Percentiles rank a stretch among this genome's conserved stretches.
These are phyloP conservation scores for Omphalea diandra DNA, from an alignment of 441 rosid genomes.

Conservation along the genomic window DNA sequence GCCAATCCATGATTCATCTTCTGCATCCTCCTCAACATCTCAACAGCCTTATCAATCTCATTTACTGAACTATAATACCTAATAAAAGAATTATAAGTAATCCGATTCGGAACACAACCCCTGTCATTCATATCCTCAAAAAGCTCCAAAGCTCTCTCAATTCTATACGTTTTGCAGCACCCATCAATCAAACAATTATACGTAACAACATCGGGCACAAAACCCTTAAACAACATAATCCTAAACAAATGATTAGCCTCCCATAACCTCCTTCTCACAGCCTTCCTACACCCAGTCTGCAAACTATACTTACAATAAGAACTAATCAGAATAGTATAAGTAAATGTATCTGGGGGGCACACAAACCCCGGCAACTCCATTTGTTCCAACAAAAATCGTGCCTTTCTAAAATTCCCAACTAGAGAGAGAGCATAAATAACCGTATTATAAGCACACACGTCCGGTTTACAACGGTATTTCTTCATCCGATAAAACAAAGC, in stretches of 20 bases:
- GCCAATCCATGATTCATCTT: conserved; percentile 62
- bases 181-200: conserved; percentile 91
- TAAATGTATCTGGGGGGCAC: conserved; percentile 66
- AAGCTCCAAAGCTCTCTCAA: conserved; percentile 77
- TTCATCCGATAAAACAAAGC: conserved; percentile 70
- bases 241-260: conserved; percentile 84
- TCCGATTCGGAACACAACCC: conserved; percentile 64
- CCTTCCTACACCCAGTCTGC: conserved; percentile 85
- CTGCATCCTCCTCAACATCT: conserved; percentile 76
- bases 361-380: conserved; percentile 87
- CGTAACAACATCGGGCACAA: conserved; percentile 68
- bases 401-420: conserved; percentile 78
- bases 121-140: conserved; percentile 68
- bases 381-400: conserved; percentile 64
- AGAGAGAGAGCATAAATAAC: conserved; percentile 67
- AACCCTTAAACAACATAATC: conserved; percentile 43
- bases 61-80: conserved; percentile 71
- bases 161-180: conserved; percentile 70
- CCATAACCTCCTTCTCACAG: conserved; percentile 73
- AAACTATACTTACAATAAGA: conserved; percentile 68
- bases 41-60: conserved; percentile 72
- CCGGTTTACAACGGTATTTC: conserved; percentile 68
- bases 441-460: conserved; percentile 73
- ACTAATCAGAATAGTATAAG: conserved; percentile 73
- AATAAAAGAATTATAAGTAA: conserved; percentile 75